A percentile compares a stretch with the other conserved stretches of the same genome.
phyloP scores from a whole-genome alignment of 2,329 filamentous ascomycete species.

The Mycosphaerella sp. region DNA sequence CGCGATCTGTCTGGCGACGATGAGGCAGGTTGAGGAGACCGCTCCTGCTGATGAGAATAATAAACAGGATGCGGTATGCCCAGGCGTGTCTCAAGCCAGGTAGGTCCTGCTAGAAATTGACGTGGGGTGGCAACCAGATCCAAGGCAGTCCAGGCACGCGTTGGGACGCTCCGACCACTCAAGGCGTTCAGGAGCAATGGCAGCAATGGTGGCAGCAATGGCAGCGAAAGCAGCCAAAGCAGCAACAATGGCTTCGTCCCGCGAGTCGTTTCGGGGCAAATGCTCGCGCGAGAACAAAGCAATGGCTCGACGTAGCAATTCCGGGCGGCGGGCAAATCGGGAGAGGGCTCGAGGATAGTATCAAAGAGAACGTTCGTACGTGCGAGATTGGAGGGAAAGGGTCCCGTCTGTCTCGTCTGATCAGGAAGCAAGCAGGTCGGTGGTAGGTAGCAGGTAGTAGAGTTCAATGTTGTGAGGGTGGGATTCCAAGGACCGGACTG shows the following conservation, averaged over 20 bases:
- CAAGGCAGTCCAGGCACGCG: neutral
- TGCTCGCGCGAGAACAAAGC: slow-evolving; percentile 1
- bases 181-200: too few species aligned
- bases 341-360: neutral
- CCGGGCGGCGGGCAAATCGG: neutral
- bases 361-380: neutral
- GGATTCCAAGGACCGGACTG: neutral
- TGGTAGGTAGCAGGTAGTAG: neutral
- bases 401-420: neutral
- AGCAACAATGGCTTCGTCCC: neutral
- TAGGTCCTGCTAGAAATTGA: slow-evolving; percentile 2
- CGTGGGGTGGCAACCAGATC: neutral
- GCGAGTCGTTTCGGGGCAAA: neutral
- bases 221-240: too few species aligned
- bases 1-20: slow-evolving; percentile 7
- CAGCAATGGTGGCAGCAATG: too few species aligned
- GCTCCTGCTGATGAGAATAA: neutral
- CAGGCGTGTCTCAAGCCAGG: slow-evolving; percentile 6
- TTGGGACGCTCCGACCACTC: neutral
- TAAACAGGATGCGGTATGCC: neutral
- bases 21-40: neutral
- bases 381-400: neutral
- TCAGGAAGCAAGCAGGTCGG: neutral
- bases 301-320: neutral
- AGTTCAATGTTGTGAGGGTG: neutral